Evolutionary conservation across 306 rosid species (phyloP).

Genomic region (Cajanus cajan): DNA sequence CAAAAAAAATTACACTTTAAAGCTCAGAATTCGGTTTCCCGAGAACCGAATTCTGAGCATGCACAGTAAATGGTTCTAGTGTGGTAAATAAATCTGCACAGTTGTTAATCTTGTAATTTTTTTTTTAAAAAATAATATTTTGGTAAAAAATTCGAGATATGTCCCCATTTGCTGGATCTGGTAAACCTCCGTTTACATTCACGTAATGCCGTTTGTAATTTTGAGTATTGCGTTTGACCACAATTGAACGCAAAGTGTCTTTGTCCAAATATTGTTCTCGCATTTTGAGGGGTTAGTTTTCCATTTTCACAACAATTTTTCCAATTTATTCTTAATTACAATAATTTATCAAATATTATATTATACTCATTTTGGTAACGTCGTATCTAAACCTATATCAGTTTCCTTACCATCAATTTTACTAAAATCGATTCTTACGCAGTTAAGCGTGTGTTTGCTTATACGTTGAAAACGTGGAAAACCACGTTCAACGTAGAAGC

Average conservation of each 20-base stretch:
- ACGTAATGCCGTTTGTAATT: not conserved
- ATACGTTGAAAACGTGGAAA: too few species aligned
- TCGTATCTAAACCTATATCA: not conserved
- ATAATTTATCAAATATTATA: not conserved
- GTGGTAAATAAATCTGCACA: too few species aligned
- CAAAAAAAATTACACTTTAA: too few species aligned
- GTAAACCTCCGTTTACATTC: not conserved
- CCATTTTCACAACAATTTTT: not conserved
- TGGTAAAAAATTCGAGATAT: not conserved
- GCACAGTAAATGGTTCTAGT: too few species aligned
- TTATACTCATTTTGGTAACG: not conserved
- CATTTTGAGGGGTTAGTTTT: not conserved
- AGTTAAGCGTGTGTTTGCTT: too few species aligned
- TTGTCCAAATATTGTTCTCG: not conserved
- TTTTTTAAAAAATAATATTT: too few species aligned
- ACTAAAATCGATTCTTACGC: not conserved
- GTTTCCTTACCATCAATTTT: not conserved
- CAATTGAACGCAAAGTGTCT: not conserved
- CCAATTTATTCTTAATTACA: not conserved
- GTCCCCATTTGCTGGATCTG: not conserved
- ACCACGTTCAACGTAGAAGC: too few species aligned
- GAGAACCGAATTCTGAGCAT: too few species aligned
- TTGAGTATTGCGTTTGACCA: not conserved
- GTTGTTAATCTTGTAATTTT: too few species aligned
- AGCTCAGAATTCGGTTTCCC: too few species aligned